Base-by-base conservation (phyloP, 345 rosid genomes). In the Brassica incana region DNA sequence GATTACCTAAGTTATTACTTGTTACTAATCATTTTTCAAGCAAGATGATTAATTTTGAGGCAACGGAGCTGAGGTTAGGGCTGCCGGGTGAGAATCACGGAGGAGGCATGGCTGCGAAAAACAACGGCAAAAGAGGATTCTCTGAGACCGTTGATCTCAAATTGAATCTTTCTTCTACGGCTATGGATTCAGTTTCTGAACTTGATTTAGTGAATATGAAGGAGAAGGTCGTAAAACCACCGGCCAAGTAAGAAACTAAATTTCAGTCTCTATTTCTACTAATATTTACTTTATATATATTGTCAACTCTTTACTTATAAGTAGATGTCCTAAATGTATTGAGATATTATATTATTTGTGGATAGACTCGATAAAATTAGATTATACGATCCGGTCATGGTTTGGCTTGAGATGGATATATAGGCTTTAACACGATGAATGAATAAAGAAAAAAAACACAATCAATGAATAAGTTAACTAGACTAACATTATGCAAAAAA, bases 1-100 rank as follows among this genome's bases (percentile, higher is more conserved):
- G 61, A 48, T 70, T 3, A 20, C 35, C 18, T 77, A 15, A 5
- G 8, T 4, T 6, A 16, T 8, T 18, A 5, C 14, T 32, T 12
- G 32, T 16, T 54, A 64, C 3, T 56, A 56, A 60, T 65, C 69
- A 18, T 70, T 73, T 73, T 11, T 45, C 5, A 33, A 18, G 30
- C n/a, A 67, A 67, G 20, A 89, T 83, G 84, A 95, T 95, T 58
- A 87, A 95, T 66, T 95, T 92, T 18, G 97, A 90, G 74, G 97
- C 89, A 81, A 95, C 99, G 50, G 99, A 95, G 85, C 78, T 95
- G 20, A 85, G 97, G 30, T 68, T 95, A 27, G 99, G 97, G 52
- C 69, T 88, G 6, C 89, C 95, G 3, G 91, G 91, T 12, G 88
- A 83, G 4, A 83, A 67, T 6, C 75, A 72, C 8, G 84, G 79